These are phyloP conservation scores for Phytophthora cactorum DNA, from an alignment of 352 stramenopile genomes.

Conservation along the genomic window DNA sequence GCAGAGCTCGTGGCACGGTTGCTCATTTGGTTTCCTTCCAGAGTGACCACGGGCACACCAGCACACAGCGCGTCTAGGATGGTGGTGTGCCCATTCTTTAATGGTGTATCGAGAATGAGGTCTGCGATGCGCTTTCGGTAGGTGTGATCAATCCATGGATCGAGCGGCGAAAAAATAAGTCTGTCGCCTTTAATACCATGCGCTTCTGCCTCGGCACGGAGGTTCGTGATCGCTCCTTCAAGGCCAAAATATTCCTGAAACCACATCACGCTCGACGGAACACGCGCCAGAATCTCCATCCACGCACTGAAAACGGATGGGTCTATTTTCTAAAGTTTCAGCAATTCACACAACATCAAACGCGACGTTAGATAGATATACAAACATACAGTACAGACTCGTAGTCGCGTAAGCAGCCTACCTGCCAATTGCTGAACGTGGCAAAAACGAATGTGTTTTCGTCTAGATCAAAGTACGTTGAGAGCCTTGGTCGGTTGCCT, in stretches of 20 bases:
- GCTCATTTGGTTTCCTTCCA: conserved; percentile 75
- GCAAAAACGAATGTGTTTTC: conserved; percentile 66
- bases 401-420: conserved; percentile 1
- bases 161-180: conserved; percentile 61
- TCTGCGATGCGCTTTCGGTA: conserved; percentile 74
- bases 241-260: conserved; percentile 73
- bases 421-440: conserved; percentile 89
- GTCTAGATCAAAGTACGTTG: conserved; percentile 8
- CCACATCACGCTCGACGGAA: conserved; percentile 77
- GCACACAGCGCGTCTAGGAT: conserved; percentile 81
- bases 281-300: conserved; percentile 78
- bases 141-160: conserved; percentile 84
- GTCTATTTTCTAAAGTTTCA: conserved; percentile 72
- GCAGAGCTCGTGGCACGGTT: conserved; percentile 69
- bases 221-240: conserved; percentile 50
- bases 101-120: conserved; percentile 78
- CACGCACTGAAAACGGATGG: conserved; percentile 71
- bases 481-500: conserved; percentile 32
- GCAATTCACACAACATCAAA: background rate
- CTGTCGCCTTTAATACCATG: conserved; percentile 61
- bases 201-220: conserved; percentile 56
- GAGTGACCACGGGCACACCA: conserved; percentile 72
- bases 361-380: conserved; percentile 4
- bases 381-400: background rate
- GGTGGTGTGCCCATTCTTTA: conserved; percentile 89